Percentiles rank a stretch among this genome's conserved stretches.
Conservation (phyloP, 768 basidiomycete species). For the Mycena amicta region DNA sequence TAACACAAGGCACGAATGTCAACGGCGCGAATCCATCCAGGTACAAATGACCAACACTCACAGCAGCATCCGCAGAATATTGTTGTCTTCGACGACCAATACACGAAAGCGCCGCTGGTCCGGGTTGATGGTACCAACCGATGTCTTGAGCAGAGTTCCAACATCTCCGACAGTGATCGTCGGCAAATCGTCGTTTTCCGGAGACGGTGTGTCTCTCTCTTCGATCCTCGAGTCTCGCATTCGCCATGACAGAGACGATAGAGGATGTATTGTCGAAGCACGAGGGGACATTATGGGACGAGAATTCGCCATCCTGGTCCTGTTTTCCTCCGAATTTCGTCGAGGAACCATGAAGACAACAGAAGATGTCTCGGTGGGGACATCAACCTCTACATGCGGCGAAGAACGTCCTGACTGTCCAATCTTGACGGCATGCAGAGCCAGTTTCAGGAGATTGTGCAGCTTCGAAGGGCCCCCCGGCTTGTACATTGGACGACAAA, state of each 20-base stretch:
- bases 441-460: slow-evolving; percentile 63
- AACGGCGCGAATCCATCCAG: slow-evolving; percentile 14
- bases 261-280: slow-evolving; percentile 51
- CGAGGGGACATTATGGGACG: slow-evolving; percentile 60
- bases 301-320: slow-evolving; percentile 9
- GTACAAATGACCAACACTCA: slow-evolving; percentile 41
- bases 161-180: slow-evolving; percentile 48
- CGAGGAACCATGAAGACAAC: slow-evolving; percentile 26
- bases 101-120: slow-evolving; percentile 58
- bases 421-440: slow-evolving; percentile 58
- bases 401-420: slow-evolving; percentile 35
- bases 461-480: slow-evolving; percentile 84
- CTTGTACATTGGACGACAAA: slow-evolving; percentile 88
- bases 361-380: neutral
- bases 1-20: slow-evolving; percentile 12
- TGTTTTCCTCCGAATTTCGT: slow-evolving; percentile 54
- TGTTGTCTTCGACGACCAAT: slow-evolving; percentile 90
- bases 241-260: slow-evolving; percentile 34
- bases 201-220: slow-evolving; percentile 32
- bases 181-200: slow-evolving; percentile 26
- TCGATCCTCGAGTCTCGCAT: slow-evolving; percentile 36
- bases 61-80: slow-evolving; percentile 80
- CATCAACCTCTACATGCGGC: slow-evolving; percentile 9
- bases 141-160: slow-evolving; percentile 71
- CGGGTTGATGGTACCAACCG: slow-evolving; percentile 53